Evolutionary conservation across 75 land plant genomes (phyloP).

Genomic region (Cupressus sempervirens): DNA sequence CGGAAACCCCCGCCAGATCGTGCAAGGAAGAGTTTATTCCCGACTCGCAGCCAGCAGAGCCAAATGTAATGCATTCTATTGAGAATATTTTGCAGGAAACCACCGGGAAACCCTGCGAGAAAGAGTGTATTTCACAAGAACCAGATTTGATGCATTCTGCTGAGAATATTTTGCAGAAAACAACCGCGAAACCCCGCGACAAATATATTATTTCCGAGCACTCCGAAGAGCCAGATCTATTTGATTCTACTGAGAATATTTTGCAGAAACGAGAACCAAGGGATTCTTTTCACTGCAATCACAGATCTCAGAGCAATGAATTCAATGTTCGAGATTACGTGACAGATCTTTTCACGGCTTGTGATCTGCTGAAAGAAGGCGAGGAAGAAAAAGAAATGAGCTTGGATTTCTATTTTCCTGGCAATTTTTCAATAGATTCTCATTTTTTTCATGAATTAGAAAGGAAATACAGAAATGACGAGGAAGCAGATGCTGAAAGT

Average conservation of each 20-base stretch:
- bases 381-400: background rate
- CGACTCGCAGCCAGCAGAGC: conserved; percentile 48
- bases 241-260: background rate
- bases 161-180: background rate
- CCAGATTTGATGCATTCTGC: background rate
- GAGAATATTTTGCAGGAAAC: background rate
- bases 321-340: conserved; percentile 31
- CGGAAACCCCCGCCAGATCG: conserved; percentile 7
- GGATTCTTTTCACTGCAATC: background rate
- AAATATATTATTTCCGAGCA: background rate
- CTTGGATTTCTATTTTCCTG: background rate
- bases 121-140: conserved; percentile 68
- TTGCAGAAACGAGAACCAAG: background rate
- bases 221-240: conserved; percentile 4
- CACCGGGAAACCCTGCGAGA: conserved; percentile 25
- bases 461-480: conserved; percentile 25
- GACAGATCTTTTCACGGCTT: conserved; percentile 39
- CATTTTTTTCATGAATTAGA: conserved; percentile 31
- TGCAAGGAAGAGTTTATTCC: conserved; percentile 82
- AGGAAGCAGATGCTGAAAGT: conserved; percentile 13
- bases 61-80: background rate
- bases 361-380: background rate
- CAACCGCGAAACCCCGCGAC: background rate
- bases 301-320: background rate
- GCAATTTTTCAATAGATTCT: conserved; percentile 14